These are phyloP conservation scores for Salix koriyanagi DNA, from an alignment of 345 rosid species.

Conservation along the genomic window DNA sequence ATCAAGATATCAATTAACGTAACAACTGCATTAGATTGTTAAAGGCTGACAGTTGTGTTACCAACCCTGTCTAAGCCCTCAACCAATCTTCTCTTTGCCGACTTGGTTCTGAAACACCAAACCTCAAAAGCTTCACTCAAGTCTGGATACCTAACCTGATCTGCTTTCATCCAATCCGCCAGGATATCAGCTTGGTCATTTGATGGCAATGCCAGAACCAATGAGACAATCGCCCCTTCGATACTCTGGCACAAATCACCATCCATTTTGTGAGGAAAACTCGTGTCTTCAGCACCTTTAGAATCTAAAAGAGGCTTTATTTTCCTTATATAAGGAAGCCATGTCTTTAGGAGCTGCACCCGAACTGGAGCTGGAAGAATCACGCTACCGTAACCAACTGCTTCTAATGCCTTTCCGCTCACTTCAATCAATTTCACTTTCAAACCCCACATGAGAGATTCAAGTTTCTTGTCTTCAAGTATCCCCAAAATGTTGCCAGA, in stretches of 20 bases:
- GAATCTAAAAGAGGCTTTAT: slow-evolving; percentile 66
- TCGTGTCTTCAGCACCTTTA: slow-evolving; percentile 36
- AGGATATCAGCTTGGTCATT: slow-evolving; percentile 83
- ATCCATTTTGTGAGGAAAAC: slow-evolving; percentile 60
- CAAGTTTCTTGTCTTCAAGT: slow-evolving; percentile 55
- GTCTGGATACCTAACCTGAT: slow-evolving; percentile 70
- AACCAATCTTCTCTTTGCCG: slow-evolving; percentile 83
- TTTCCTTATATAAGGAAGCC: slow-evolving; percentile 86
- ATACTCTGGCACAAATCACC: slow-evolving; percentile 72
- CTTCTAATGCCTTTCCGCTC: slow-evolving; percentile 80
- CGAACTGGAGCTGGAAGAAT: slow-evolving; percentile 56
- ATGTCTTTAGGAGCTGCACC: slow-evolving; percentile 50
- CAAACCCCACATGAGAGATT: slow-evolving; percentile 56
- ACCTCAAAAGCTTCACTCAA: slow-evolving; percentile 91
- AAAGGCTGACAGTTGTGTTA: slow-evolving; percentile 31
- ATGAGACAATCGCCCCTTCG: slow-evolving; percentile 71
- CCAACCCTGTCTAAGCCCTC: slow-evolving; percentile 47
- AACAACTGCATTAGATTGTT: slow-evolving; percentile 17
- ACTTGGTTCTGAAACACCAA: slow-evolving; percentile 92
- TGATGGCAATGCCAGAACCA: slow-evolving; percentile 71
- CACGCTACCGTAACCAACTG: slow-evolving; percentile 85
- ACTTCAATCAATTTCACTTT: slow-evolving; percentile 68
- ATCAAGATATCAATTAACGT: neutral
- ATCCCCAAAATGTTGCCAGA: slow-evolving; percentile 47
- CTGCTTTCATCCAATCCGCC: slow-evolving; percentile 76